phyloP scores from a whole-genome alignment of 306 rosid species.

The Mucuna pruriens region DNA sequence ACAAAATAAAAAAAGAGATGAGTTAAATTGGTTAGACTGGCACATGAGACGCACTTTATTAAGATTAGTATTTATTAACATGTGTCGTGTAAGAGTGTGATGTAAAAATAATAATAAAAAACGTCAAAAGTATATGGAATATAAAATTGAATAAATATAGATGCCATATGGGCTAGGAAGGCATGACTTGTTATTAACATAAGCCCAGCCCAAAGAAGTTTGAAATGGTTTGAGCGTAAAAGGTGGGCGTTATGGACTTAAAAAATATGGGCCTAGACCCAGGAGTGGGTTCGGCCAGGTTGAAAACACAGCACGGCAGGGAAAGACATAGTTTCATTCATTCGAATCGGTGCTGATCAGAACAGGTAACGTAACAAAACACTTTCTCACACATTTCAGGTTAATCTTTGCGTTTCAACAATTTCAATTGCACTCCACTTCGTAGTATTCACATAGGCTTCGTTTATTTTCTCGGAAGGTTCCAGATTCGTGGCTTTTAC shows the following conservation, averaged over 20 bases:
- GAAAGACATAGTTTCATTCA: not conserved
- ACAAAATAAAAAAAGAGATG: too few species aligned
- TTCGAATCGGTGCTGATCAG: not conserved
- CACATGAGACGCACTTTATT: too few species aligned
- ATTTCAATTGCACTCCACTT: not conserved
- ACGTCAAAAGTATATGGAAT: not conserved
- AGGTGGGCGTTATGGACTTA: not conserved
- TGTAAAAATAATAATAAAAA: too few species aligned
- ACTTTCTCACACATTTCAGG: not conserved
- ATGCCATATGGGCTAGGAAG: too few species aligned
- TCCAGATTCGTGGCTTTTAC: not conserved
- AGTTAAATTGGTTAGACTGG: too few species aligned
- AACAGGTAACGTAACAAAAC: constrained; percentile 5
- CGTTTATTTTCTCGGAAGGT: not conserved
- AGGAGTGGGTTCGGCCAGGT: not conserved
- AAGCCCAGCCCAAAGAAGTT: too few species aligned
- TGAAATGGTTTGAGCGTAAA: not conserved
- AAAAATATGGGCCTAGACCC: not conserved
- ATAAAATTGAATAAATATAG: too few species aligned
- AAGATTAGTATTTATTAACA: too few species aligned
- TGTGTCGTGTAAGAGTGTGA: too few species aligned
- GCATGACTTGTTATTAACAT: too few species aligned
- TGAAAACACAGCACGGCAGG: not conserved
- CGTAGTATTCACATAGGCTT: not conserved
- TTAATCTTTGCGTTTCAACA: constrained; percentile 7